Conservation (phyloP, 1,139 yeast genomes). For the Sugiyamaella pinicola region DNA sequence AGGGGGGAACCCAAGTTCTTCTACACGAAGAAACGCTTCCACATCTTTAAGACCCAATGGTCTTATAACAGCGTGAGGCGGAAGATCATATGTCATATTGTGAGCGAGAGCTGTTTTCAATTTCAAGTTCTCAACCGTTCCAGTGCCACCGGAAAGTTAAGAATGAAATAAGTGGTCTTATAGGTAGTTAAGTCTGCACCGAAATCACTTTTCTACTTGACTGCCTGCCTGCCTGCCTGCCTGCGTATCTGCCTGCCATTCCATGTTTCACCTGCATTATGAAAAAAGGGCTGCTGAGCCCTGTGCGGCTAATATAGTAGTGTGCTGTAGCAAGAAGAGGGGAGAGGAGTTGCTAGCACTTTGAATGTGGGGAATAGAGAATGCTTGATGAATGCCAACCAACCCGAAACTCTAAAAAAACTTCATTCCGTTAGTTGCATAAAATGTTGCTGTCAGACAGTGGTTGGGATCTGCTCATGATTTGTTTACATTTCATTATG, state of each 20-base stretch:
- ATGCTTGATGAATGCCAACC: no score
- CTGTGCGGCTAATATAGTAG: background rate
- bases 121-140: no score
- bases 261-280: background rate
- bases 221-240: background rate
- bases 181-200: background rate
- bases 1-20: constrained; percentile 66
- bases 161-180: background rate
- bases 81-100: constrained; percentile 45
- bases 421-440: background rate
- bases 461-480: no score
- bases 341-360: background rate
- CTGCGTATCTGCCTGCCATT: no score
- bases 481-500: no score
- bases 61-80: constrained; percentile 73
- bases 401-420: no score
- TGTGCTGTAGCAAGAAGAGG: background rate
- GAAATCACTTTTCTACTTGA: background rate
- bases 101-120: no score
- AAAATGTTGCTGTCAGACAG: no score
- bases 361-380: background rate
- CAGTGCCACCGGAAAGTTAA: background rate
- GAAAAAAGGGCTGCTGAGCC: background rate
- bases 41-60: constrained; percentile 76
- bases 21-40: constrained; percentile 62